These are phyloP conservation scores for Lotmaria passim DNA, from an alignment of 208 protist genomes.

Conservation along the genomic window DNA sequence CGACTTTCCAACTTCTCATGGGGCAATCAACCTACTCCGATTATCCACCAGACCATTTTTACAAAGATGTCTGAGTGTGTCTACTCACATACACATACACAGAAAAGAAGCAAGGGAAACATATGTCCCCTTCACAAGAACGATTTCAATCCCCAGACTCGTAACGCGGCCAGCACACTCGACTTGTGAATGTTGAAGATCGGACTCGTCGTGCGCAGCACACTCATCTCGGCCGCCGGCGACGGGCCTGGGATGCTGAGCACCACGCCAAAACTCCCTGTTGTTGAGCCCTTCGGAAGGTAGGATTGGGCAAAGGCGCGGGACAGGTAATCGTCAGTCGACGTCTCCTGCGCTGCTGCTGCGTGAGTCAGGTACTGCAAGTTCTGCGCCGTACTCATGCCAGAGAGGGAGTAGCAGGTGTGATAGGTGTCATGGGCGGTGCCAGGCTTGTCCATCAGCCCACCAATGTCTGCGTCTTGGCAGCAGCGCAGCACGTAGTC, in stretches of 20 bases:
- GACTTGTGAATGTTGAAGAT: constrained; percentile 79
- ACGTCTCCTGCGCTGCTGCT: neutral
- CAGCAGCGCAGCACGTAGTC: constrained; percentile 84
- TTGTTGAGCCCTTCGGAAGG: constrained; percentile 35
- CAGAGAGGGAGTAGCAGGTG: constrained; percentile 91
- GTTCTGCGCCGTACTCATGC: constrained; percentile 82
- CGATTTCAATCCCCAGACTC: constrained; percentile 46
- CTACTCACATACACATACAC: too few species aligned
- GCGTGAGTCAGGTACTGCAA: constrained; percentile 57
- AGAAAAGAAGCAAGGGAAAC: too few species aligned
- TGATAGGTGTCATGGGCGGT: constrained; percentile 84
- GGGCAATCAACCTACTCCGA: too few species aligned
- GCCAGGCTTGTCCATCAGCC: constrained; percentile 89
- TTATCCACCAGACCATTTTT: too few species aligned
- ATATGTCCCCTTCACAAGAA: constrained; percentile 40
- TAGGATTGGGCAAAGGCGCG: constrained; percentile 51
- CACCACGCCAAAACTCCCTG: constrained; percentile 54
- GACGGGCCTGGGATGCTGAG: constrained; percentile 25
- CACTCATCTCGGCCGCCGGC: constrained; percentile 28
- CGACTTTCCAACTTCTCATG: too few species aligned
- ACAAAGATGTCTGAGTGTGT: too few species aligned
- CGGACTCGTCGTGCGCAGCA: constrained; percentile 63
- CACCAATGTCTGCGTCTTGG: constrained; percentile 61
- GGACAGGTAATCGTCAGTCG: constrained; percentile 29
- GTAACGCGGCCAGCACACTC: constrained; percentile 52